Percentiles rank a stretch among this genome's conserved stretches.
phyloP scores from a whole-genome alignment of 768 basidiomycete genomes.

The Chalciporus piperatus region DNA sequence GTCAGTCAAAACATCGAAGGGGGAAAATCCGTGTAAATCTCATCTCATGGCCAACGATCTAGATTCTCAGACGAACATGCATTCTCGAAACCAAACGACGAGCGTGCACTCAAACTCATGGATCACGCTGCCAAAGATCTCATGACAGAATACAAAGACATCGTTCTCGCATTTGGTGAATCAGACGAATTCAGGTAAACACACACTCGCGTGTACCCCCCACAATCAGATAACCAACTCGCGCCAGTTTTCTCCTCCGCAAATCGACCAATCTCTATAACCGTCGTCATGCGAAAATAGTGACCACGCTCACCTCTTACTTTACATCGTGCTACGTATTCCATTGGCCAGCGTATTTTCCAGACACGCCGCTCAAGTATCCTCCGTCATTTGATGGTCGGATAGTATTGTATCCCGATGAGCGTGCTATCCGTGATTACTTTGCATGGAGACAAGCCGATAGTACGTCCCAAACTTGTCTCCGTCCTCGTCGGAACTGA shows the following conservation, averaged over 20 bases:
- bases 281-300: constrained; percentile 82
- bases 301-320: constrained; percentile 76
- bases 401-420: constrained; percentile 75
- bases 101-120: constrained; percentile 84
- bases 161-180: constrained; percentile 89
- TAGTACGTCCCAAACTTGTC: constrained; percentile 52
- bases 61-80: constrained; percentile 84
- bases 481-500: constrained; percentile 1
- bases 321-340: constrained; percentile 93
- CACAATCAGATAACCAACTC: neutral
- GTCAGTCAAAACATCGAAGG: constrained; percentile 39
- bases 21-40: neutral
- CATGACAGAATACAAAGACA: constrained; percentile 81
- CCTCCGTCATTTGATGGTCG: constrained; percentile 94
- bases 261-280: constrained; percentile 77
- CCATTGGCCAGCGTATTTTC: constrained; percentile 80
- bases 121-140: constrained; percentile 80
- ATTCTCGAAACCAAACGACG: constrained; percentile 91
- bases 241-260: constrained; percentile 84
- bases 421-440: constrained; percentile 79
- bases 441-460: constrained; percentile 96
- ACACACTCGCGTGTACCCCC: neutral
- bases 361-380: constrained; percentile 66
- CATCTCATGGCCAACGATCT: neutral
- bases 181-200: constrained; percentile 93